Evolutionary conservation across 768 basidiomycete species (phyloP).

Genomic region (Artomyces pyxidatus): DNA sequence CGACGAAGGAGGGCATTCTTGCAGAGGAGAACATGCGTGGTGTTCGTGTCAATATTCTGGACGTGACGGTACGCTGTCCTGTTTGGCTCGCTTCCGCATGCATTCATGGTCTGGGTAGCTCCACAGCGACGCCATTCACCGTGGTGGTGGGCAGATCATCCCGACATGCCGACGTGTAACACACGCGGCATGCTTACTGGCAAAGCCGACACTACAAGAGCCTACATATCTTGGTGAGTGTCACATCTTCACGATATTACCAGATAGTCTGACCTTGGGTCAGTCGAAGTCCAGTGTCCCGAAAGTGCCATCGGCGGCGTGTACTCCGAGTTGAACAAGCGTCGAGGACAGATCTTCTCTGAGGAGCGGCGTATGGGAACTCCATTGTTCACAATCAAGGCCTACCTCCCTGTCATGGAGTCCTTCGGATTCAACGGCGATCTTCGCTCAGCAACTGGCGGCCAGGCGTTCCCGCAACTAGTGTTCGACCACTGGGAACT

Average conservation of each 20-base stretch:
- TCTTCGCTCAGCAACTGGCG: conserved; percentile 84
- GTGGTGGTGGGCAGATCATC: conserved; percentile 98
- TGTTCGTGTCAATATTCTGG: conserved; percentile 89
- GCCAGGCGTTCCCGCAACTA: conserved; percentile 96
- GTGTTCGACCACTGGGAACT: conserved; percentile 92
- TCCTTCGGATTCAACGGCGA: conserved; percentile 98
- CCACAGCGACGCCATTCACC: conserved; percentile 98
- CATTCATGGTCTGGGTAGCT: conserved; percentile 39
- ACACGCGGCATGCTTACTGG: conserved; percentile 92
- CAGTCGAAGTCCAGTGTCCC: conserved; percentile 97
- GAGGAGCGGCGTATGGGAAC: conserved; percentile 96
- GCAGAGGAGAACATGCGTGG: conserved; percentile 99
- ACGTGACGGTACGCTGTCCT: conserved; percentile 72
- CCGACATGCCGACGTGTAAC: conserved; percentile 93
- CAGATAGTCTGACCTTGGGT: neutral
- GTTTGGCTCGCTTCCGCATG: neutral
- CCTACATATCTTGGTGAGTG: conserved; percentile 83
- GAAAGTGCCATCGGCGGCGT: conserved; percentile 97
- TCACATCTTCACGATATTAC: conserved; percentile 11
- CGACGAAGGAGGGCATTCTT: conserved; percentile 94
- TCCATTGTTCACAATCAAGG: conserved; percentile 99
- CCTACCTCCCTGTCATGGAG: conserved; percentile 85
- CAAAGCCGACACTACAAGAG: conserved; percentile 88
- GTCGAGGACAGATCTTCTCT: conserved; percentile 96
- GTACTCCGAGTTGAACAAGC: conserved; percentile 89